Percentiles rank a stretch among this genome's conserved stretches.
Evolutionary conservation across 1,139 yeast genomes (phyloP).

Genomic region (Suzukiozyma palmioleophila): DNA sequence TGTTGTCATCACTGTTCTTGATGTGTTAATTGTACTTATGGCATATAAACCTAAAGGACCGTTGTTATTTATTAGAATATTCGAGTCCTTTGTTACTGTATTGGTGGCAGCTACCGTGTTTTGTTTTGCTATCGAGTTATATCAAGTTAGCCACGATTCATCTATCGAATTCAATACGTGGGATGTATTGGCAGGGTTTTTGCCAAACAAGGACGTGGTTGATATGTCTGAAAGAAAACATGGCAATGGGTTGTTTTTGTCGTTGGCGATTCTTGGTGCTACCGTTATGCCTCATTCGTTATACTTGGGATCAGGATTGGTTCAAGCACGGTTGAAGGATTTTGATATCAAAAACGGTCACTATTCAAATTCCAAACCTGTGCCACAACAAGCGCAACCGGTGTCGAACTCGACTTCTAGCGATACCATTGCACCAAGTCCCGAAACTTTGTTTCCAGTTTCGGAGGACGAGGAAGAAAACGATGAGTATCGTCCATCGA

Average conservation of each 20-base stretch:
- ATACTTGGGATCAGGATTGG: conserved; percentile 88
- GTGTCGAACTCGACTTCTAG: not conserved
- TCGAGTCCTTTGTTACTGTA: conserved; percentile 75
- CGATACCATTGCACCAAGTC: conserved; percentile 1
- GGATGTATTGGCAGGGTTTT: conserved; percentile 64
- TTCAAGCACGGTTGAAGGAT: conserved; percentile 82
- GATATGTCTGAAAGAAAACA: conserved; percentile 57
- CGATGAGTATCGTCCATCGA: conserved; percentile 56
- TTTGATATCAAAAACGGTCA: conserved; percentile 68
- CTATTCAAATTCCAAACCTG: conserved; percentile 21
- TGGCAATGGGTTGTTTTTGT: conserved; percentile 68
- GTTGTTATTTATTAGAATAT: conserved; percentile 68
- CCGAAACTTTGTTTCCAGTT: conserved; percentile 9
- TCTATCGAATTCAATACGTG: conserved; percentile 47
- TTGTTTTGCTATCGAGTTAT: conserved; percentile 80
- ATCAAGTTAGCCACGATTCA: conserved; percentile 54
- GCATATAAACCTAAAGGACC: conserved; percentile 90
- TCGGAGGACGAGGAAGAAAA: conserved; percentile 19
- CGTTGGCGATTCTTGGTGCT: conserved; percentile 92
- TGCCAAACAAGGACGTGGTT: conserved; percentile 71
- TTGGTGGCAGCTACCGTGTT: conserved; percentile 79
- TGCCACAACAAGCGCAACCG: not conserved
- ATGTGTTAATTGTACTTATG: conserved; percentile 77
- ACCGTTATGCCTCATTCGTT: conserved; percentile 98
- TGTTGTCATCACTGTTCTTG: conserved; percentile 76